phyloP scores from a whole-genome alignment of 495 filamentous ascomycete genomes.

The Lasiosphaeria hispida region DNA sequence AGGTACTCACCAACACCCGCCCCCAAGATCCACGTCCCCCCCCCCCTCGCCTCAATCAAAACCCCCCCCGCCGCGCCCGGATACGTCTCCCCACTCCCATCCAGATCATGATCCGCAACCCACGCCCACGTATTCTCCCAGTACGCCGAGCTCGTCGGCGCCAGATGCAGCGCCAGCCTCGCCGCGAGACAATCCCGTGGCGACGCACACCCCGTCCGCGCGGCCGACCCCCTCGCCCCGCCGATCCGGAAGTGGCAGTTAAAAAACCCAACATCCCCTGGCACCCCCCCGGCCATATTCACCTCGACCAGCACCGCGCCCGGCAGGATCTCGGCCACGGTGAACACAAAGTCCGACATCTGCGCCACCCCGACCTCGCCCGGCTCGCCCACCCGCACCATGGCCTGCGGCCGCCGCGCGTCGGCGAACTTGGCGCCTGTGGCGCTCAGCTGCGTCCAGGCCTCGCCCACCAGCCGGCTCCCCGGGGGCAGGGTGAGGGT shows the following conservation, averaged over 20 bases:
- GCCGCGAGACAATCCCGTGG: constrained; percentile 53
- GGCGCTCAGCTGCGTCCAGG: constrained; percentile 16
- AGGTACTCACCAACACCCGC: constrained; percentile 14
- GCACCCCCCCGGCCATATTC: constrained; percentile 54
- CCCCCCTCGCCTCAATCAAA: constrained; percentile 19
- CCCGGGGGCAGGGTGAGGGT: constrained; percentile 57
- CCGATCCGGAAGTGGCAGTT: constrained; percentile 58
- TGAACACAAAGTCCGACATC: constrained; percentile 52
- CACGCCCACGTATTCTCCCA: constrained; percentile 79
- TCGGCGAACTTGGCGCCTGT: constrained; percentile 45
- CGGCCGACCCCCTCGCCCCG: constrained; percentile 41
- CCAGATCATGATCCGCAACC: constrained; percentile 80
- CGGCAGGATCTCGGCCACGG: constrained; percentile 40
- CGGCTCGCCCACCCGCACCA: constrained; percentile 53
- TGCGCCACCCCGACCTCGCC: constrained; percentile 56
- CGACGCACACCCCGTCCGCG: constrained; percentile 36
- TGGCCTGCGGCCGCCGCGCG: constrained; percentile 44
- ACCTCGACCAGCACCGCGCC: constrained; percentile 49
- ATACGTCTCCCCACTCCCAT: constrained; percentile 27
- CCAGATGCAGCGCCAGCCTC: constrained; percentile 68
- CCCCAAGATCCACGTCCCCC: constrained; percentile 24
- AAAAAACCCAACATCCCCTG: constrained; percentile 58
- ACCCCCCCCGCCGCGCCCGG: constrained; percentile 13
- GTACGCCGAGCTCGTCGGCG: constrained; percentile 57
- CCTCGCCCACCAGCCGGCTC: constrained; percentile 48